A percentile compares a stretch with the other conserved stretches of the same genome.
These are phyloP conservation scores for Salix arbutifolia DNA, from an alignment of 345 rosid species.

Conservation along the genomic window DNA sequence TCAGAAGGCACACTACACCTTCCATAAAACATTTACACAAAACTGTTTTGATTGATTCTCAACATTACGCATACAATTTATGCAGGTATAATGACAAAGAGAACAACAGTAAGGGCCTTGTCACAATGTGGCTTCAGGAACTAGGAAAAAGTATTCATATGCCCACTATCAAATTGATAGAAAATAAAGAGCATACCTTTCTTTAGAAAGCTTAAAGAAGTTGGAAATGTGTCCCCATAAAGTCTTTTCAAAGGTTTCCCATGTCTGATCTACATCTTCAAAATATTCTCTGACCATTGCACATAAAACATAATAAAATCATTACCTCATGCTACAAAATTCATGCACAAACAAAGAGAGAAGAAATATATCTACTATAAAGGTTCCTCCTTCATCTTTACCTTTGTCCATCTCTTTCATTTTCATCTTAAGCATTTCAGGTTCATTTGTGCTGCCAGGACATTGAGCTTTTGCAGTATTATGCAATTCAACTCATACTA, in stretches of 20 bases:
- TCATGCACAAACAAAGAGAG: background rate
- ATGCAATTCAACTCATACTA: background rate
- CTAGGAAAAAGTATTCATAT: background rate
- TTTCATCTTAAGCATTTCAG: background rate
- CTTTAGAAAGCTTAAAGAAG: conserved; percentile 85
- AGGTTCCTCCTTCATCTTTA: background rate
- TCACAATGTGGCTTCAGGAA: background rate
- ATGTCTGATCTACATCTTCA: conserved; percentile 92
- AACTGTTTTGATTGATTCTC: background rate
- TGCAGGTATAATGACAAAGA: background rate
- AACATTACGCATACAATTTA: background rate
- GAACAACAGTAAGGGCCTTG: background rate
- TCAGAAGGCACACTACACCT: background rate
- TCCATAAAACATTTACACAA: background rate
- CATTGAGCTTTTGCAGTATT: background rate
- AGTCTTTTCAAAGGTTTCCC: conserved; percentile 98
- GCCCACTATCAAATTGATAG: background rate
- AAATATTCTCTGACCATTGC: conserved; percentile 71
- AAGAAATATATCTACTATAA: background rate
- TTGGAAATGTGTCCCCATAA: conserved; percentile 84
- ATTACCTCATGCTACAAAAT: conserved; percentile 9
- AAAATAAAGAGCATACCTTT: conserved; percentile 52
- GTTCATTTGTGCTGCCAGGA: background rate
- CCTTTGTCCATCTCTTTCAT: background rate
- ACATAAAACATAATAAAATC: conserved; percentile 7